Percentiles rank a stretch among this genome's conserved stretches.
Conservation (phyloP, 345 rosid genomes). For the Aethionema arabicum region DNA sequence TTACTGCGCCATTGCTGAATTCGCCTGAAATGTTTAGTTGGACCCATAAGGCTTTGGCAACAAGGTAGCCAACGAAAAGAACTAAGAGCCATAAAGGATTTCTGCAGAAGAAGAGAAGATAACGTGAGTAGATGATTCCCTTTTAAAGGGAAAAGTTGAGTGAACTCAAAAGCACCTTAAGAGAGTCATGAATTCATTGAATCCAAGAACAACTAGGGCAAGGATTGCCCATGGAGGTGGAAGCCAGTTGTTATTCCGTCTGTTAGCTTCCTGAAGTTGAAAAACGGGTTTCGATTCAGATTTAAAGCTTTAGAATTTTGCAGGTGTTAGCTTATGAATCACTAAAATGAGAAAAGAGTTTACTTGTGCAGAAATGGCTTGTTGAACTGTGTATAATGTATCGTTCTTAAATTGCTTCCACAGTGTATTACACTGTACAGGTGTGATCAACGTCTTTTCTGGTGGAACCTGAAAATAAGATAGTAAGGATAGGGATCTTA, state of each 20-base stretch:
- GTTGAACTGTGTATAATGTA: slow-evolving; percentile 91
- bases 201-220: slow-evolving; percentile 81
- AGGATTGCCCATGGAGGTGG: slow-evolving; percentile 99
- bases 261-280: slow-evolving; percentile 86
- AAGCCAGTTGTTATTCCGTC: slow-evolving; percentile 90
- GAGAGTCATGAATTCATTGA: slow-evolving; percentile 97
- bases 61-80: slow-evolving; percentile 69
- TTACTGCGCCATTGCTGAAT: slow-evolving; percentile 86
- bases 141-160: slow-evolving; percentile 6
- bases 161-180: slow-evolving; percentile 55
- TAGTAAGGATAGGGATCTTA: slow-evolving; percentile 6
- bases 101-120: slow-evolving; percentile 47
- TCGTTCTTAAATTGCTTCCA: slow-evolving; percentile 98
- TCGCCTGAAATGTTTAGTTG: slow-evolving; percentile 84
- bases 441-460: slow-evolving; percentile 85
- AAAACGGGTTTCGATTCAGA: slow-evolving; percentile 8
- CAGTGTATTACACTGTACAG: slow-evolving; percentile 91
- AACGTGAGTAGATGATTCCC: slow-evolving; percentile 9
- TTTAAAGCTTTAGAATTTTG: background rate
- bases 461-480: slow-evolving; percentile 58
- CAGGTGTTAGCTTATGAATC: background rate
- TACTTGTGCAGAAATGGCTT: slow-evolving; percentile 99
- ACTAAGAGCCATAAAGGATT: slow-evolving; percentile 79
- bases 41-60: slow-evolving; percentile 91
- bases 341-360: slow-evolving; percentile 14